These are phyloP conservation scores for Podospora fimiseda DNA, from an alignment of 495 filamentous ascomycete genomes.

Conservation along the genomic window DNA sequence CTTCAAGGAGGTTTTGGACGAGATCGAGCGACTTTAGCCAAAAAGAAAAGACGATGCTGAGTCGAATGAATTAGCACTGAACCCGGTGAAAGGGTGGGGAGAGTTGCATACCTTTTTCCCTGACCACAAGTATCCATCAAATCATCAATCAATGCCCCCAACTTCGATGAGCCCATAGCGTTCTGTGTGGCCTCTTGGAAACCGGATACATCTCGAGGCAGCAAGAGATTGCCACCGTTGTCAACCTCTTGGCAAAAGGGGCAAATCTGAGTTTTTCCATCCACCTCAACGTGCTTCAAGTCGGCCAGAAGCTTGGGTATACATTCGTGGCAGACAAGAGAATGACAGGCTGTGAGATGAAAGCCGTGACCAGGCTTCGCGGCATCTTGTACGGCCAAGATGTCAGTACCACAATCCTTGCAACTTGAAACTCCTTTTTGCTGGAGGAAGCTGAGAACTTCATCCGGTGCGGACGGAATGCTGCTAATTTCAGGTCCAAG, in stretches of 20 bases:
- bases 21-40: slow-evolving; percentile 40
- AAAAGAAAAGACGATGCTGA: slow-evolving; percentile 43
- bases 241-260: background rate
- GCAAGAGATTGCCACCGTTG: background rate
- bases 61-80: background rate
- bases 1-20: slow-evolving; percentile 15
- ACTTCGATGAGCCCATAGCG: background rate
- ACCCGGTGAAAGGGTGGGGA: too few species aligned
- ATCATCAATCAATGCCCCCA: background rate
- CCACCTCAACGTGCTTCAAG: background rate
- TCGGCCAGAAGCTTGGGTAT: background rate
- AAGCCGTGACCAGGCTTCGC: background rate
- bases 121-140: background rate
- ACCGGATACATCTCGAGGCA: background rate
- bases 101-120: slow-evolving; percentile 2
- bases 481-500: background rate
- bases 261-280: background rate
- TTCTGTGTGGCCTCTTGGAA: background rate
- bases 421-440: slow-evolving; percentile 3
- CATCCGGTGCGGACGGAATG: slow-evolving; percentile 1
- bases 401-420: slow-evolving; percentile 4
- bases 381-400: background rate
- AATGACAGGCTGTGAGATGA: background rate
- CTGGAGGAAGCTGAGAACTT: slow-evolving; percentile 21
- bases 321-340: background rate